Conservation (phyloP, 2,329 filamentous ascomycete species). For the Alternaria conjuncta region DNA sequence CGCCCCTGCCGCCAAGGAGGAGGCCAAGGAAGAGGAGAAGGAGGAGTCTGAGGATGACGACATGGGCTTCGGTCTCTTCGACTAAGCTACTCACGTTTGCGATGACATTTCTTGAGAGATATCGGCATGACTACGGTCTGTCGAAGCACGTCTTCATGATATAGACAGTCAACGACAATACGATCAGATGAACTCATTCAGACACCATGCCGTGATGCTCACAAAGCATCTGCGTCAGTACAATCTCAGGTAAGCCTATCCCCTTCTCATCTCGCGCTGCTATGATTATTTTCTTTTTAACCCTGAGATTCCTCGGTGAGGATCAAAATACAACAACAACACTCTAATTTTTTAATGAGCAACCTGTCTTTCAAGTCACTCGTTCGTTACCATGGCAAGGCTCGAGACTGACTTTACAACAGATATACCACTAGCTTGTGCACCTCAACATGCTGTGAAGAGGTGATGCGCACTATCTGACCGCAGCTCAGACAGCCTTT, state of each 20-base stretch:
- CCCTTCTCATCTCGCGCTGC: constrained; percentile 28
- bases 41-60: constrained; percentile 65
- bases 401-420: constrained; percentile 28
- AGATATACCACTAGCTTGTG: constrained; percentile 17
- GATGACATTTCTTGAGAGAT: constrained; percentile 29
- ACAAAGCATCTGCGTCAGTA: constrained; percentile 14
- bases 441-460: background rate
- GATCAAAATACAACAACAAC: constrained; percentile 67
- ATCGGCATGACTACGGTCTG: constrained; percentile 23
- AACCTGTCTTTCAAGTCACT: constrained; percentile 6
- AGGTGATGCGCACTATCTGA: constrained; percentile 1
- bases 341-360: constrained; percentile 77
- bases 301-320: constrained; percentile 64
- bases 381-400: background rate
- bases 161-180: constrained; percentile 43
- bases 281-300: constrained; percentile 72
- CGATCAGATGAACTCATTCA: constrained; percentile 38
- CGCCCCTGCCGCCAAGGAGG: constrained; percentile 49
- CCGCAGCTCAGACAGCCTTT: constrained; percentile 1
- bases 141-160: constrained; percentile 37
- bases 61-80: constrained; percentile 63
- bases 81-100: constrained; percentile 49
- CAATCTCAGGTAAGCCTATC: constrained; percentile 44
- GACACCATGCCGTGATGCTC: constrained; percentile 34
- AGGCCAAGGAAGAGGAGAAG: constrained; percentile 62